Conservation (phyloP, 2,329 filamentous ascomycete species). For the Westerdykella sp. region DNA sequence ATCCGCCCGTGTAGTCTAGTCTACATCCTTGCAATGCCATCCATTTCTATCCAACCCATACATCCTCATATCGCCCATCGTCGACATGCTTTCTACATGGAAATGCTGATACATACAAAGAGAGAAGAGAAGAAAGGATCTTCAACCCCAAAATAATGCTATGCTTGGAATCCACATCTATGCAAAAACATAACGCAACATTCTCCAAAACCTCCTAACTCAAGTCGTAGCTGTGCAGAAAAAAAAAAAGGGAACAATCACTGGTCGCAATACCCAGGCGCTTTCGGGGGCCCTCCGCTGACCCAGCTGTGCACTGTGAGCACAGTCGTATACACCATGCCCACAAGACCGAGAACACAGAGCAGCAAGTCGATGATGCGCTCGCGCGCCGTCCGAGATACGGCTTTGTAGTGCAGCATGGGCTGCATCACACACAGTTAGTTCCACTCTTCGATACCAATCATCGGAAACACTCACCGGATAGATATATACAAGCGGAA, state of each 20-base stretch:
- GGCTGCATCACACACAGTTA: conserved; percentile 53
- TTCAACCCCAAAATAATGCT: background rate
- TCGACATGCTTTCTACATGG: too few species aligned
- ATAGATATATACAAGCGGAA: conserved; percentile 95
- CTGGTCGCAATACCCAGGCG: conserved; percentile 59
- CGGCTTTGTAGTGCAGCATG: conserved; percentile 77
- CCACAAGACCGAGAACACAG: conserved; percentile 73
- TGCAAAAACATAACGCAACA: background rate
- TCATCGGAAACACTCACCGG: conserved; percentile 59
- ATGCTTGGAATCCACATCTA: background rate
- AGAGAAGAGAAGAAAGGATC: too few species aligned
- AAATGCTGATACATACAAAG: too few species aligned
- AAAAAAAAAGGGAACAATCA: background rate
- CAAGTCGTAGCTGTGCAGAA: too few species aligned
- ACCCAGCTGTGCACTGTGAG: conserved; percentile 87
- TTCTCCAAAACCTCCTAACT: too few species aligned
- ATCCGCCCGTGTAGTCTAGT: too few species aligned
- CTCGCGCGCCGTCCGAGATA: conserved; percentile 63
- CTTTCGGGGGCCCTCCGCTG: conserved; percentile 46
- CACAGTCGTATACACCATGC: conserved; percentile 87
- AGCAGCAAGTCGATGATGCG: conserved; percentile 67
- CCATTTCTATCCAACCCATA: too few species aligned
- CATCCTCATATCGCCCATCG: too few species aligned
- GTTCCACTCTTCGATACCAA: background rate
- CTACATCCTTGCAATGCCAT: too few species aligned